These are phyloP conservation scores for Calocybe gangraenosa DNA, from an alignment of 768 basidiomycete genomes.

Conservation along the genomic window DNA sequence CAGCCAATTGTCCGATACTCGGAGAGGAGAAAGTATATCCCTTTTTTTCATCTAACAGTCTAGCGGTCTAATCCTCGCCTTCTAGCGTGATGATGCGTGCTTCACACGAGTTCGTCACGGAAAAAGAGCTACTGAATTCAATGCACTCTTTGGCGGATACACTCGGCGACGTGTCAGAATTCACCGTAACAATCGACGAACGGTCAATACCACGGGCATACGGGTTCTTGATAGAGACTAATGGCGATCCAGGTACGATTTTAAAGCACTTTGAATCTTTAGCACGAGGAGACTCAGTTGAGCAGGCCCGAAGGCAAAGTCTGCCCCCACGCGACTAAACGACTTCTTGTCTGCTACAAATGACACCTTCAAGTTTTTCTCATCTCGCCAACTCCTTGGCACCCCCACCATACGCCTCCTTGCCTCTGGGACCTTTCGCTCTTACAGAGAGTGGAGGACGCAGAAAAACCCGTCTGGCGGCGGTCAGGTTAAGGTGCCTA, in stretches of 20 bases:
- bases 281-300: background rate
- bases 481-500: slow-evolving; percentile 14
- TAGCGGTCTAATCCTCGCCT: background rate
- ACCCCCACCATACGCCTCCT: slow-evolving; percentile 11
- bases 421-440: slow-evolving; percentile 11
- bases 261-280: background rate
- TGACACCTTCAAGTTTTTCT: slow-evolving; percentile 3
- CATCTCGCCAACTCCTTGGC: background rate
- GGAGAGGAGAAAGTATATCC: slow-evolving; percentile 5
- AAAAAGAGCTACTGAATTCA: slow-evolving; percentile 6
- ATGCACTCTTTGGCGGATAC: slow-evolving; percentile 5
- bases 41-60: background rate
- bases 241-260: slow-evolving; percentile 3
- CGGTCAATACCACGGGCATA: slow-evolving; percentile 8
- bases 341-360: slow-evolving; percentile 4
- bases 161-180: slow-evolving; percentile 11
- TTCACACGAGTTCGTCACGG: slow-evolving; percentile 12
- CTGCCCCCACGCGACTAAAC: slow-evolving; percentile 1
- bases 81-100: slow-evolving; percentile 11
- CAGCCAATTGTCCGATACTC: slow-evolving; percentile 7
- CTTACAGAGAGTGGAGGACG: slow-evolving; percentile 14
- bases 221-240: slow-evolving; percentile 10
- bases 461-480: background rate
- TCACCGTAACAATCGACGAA: slow-evolving; percentile 12
- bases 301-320: slow-evolving; percentile 3